Evolutionary conservation across 164 flowering plant species (phyloP).

Genomic region (Malania oleifera): DNA sequence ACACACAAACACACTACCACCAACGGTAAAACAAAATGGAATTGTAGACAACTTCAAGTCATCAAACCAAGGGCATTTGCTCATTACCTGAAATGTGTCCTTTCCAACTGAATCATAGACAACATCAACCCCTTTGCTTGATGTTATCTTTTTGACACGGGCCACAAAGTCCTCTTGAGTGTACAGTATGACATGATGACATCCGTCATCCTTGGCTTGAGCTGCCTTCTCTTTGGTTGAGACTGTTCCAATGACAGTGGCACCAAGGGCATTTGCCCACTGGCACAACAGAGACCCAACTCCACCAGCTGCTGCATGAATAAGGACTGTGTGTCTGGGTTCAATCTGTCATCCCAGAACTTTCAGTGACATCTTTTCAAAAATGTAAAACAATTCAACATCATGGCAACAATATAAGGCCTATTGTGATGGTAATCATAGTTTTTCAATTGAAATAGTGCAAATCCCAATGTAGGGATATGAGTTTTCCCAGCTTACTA

Average conservation of each 20-base stretch:
- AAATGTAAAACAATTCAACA: too few relatives aligned
- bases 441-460: too few relatives aligned
- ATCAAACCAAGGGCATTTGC: too few relatives aligned
- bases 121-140: constrained; percentile 63
- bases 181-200: constrained; percentile 70
- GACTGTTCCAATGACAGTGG: constrained; percentile 93
- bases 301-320: constrained; percentile 98
- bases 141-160: constrained; percentile 60
- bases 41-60: too few relatives aligned
- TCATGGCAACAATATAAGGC: too few relatives aligned
- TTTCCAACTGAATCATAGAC: constrained; percentile 80
- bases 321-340: constrained; percentile 70
- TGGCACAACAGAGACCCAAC: constrained; percentile 88
- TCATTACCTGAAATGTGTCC: constrained; percentile 72
- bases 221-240: constrained; percentile 79
- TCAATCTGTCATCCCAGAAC: constrained; percentile 48
- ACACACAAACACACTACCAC: too few relatives aligned
- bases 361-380: background rate
- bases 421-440: too few relatives aligned
- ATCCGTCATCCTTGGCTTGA: constrained; percentile 87
- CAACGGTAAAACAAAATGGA: too few relatives aligned
- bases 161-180: constrained; percentile 72
- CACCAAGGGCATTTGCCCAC: constrained; percentile 89
- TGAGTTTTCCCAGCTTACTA: too few relatives aligned
- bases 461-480: too few relatives aligned